These are phyloP conservation scores for Candida ortonii DNA, from an alignment of 805 yeast species.

Conservation along the genomic window DNA sequence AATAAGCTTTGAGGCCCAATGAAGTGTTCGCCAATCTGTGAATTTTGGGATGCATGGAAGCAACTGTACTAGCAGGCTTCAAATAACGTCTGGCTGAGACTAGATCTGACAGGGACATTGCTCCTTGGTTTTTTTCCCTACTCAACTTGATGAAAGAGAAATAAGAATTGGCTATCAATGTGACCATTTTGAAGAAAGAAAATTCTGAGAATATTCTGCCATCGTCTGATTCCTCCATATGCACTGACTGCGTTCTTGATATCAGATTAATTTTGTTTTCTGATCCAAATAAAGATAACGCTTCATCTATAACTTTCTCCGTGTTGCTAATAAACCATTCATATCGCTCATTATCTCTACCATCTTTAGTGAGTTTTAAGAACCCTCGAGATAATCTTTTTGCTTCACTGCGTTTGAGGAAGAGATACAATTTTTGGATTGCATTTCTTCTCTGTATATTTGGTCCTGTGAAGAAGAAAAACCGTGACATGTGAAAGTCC, in stretches of 20 bases:
- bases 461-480: conserved; percentile 9
- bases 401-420: conserved; percentile 25
- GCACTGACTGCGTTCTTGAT: conserved; percentile 28
- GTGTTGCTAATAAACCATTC: conserved; percentile 27
- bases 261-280: conserved; percentile 26
- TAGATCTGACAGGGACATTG: conserved; percentile 21
- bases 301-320: conserved; percentile 31
- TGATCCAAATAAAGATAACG: conserved; percentile 28
- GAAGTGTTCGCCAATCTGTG: conserved; percentile 26
- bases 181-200: conserved; percentile 25
- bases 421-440: conserved; percentile 21
- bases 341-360: conserved; percentile 3
- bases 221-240: conserved; percentile 24
- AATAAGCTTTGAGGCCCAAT: conserved; percentile 28
- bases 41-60: too few species aligned
- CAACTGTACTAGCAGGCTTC: conserved; percentile 14
- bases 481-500: conserved; percentile 5
- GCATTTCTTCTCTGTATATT: conserved; percentile 8
- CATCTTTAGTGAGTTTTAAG: conserved; percentile 11
- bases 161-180: conserved; percentile 28
- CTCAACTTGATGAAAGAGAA: conserved; percentile 18
- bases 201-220: conserved; percentile 29
- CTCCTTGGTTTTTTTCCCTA: conserved; percentile 18
- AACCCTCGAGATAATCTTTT: conserved; percentile 19
- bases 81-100: conserved; percentile 25